Evolutionary conservation across 805 yeast genomes (phyloP), one percentile per base, ranked within the genome.

Genomic region (Pichia pseudocactophila): DNA sequence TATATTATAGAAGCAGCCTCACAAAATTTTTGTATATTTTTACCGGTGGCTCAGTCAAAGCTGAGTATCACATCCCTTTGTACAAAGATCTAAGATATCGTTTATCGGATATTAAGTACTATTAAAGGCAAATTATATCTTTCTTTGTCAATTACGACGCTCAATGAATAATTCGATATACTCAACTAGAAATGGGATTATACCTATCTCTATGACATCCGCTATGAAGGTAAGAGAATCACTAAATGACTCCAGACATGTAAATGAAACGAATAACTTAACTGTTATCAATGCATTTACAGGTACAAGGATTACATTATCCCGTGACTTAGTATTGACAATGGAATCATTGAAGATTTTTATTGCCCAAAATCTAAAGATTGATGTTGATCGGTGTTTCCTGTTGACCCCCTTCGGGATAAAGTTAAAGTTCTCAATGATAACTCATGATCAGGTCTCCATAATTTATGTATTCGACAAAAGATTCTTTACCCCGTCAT

Each of bases 391-490:
- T 20, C 67, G 69, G 40, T 50, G 71, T 34, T 67, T 82, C 49
- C 61, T 82, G 12, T 59, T 82, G 31, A 70, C 87, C 2, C 76
- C 87, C 1, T 78, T 73, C 56, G 89, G 89, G 0, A 69, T 75
- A 36, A 76, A 73, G 51, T 63, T 82, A 48, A 77, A 73, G 56
- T 72, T 65, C 55, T 68, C 66, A 53, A 69, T 67, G 68, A 65
- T 68, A 36, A 64, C 61, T 4, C 62, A 59, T 44, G 65, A 73
- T 49, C 80, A 75, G 45, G 57, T 71, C 26, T 65, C 63, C 40
- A 82, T 78, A 45, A 64, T 81, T 3, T 81, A 71, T 56, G 77
- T 75, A 1, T 82, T 70, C 58, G 87, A 82, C 56, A 74, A 80
- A 55, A 68, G 77, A 36, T 59, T 76, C 36, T 81, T 82, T 48